Conservation (phyloP, 352 stramenopile species). For the Phytopythium cucurbitacearum region DNA sequence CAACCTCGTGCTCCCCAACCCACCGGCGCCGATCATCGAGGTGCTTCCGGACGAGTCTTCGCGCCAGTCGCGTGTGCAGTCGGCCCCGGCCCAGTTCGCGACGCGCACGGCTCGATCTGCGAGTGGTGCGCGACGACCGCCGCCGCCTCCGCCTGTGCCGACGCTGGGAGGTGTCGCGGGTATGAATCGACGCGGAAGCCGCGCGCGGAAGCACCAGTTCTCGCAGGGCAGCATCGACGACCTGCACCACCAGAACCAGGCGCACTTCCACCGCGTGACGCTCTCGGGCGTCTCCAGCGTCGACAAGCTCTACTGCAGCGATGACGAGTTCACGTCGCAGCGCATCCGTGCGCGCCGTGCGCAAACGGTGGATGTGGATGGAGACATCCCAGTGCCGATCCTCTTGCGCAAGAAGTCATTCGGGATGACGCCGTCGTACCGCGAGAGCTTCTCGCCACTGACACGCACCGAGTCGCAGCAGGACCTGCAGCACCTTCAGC, state of each 20-base stretch:
- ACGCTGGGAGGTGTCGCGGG: not conserved
- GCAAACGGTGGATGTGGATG: constrained; percentile 33
- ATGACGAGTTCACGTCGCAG: constrained; percentile 17
- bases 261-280: constrained; percentile 3
- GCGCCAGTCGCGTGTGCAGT: constrained; percentile 4
- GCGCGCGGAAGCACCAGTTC: not conserved
- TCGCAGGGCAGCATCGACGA: not conserved
- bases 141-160: constrained; percentile 3
- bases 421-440: constrained; percentile 9
- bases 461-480: constrained; percentile 17
- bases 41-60: not conserved
- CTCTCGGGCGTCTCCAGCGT: not conserved
- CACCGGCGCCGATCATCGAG: constrained; percentile 4
- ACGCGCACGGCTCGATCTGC: not conserved
- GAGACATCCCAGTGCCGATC: constrained; percentile 12
- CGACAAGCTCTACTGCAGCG: constrained; percentile 12
- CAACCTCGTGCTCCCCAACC: constrained; percentile 12
- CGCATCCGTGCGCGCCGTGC: constrained; percentile 26
- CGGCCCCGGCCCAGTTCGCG: constrained; percentile 2
- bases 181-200: not conserved
- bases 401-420: constrained; percentile 15
- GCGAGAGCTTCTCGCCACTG: not conserved
- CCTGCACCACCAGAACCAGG: not conserved
- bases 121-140: not conserved
- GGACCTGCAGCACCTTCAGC: constrained; percentile 7